Evolutionary conservation across 768 basidiomycete species (phyloP).

Genomic region (Dictyophora rubrovolvata): DNA sequence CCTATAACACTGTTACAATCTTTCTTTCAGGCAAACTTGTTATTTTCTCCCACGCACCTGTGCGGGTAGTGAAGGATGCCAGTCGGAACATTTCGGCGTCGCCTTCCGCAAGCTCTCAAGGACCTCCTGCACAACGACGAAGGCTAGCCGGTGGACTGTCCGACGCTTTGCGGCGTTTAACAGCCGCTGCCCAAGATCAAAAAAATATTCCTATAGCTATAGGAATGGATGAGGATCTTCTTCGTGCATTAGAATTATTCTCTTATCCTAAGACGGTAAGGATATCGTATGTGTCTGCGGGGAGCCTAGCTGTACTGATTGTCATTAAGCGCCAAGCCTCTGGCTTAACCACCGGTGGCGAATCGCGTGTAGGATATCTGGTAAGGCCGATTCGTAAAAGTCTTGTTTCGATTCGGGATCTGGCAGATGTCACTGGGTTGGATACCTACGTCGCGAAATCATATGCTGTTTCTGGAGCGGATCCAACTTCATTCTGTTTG

Average conservation of each 20-base stretch:
- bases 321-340: neutral
- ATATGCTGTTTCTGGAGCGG: constrained; percentile 42
- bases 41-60: constrained; percentile 75
- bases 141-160: constrained; percentile 49
- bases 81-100: constrained; percentile 40
- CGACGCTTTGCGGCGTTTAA: constrained; percentile 61
- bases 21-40: constrained; percentile 63
- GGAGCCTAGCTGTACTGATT: neutral
- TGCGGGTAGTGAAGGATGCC: constrained; percentile 55
- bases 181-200: constrained; percentile 51
- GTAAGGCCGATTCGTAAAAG: neutral
- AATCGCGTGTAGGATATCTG: neutral
- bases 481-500: constrained; percentile 41
- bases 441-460: constrained; percentile 50
- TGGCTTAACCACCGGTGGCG: neutral
- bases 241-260: constrained; percentile 2
- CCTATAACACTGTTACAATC: neutral
- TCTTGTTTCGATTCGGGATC: constrained; percentile 39
- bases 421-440: constrained; percentile 38
- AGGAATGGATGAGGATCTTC: constrained; percentile 36
- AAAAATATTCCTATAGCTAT: constrained; percentile 27
- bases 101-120: constrained; percentile 20
- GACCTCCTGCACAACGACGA: constrained; percentile 21
- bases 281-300: neutral
- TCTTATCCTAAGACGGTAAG: constrained; percentile 2